phyloP scores from a whole-genome alignment of 768 basidiomycete genomes.

The Hericium coralloides region DNA sequence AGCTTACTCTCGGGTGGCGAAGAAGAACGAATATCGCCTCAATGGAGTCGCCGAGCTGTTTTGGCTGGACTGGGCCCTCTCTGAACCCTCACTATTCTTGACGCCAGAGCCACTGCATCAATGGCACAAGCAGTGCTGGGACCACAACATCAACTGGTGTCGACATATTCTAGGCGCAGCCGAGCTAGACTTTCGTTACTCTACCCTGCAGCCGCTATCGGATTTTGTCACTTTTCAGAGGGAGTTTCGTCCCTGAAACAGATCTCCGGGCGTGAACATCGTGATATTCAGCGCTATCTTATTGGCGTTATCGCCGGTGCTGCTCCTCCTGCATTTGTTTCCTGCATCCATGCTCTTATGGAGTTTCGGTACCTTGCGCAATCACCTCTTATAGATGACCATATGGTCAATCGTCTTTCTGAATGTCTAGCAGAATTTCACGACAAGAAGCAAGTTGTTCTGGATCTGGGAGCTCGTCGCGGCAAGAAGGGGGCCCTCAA shows the following conservation, averaged over 20 bases:
- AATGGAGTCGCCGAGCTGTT: conserved; percentile 1
- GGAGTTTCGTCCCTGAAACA: conserved; percentile 33
- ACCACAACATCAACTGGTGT: conserved; percentile 33
- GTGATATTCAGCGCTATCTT: conserved; percentile 27
- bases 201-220: conserved; percentile 27
- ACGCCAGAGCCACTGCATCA: conserved; percentile 30
- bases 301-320: conserved; percentile 28
- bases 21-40: neutral
- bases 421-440: conserved; percentile 24
- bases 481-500: conserved; percentile 17
- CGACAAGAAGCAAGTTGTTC: conserved; percentile 25
- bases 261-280: conserved; percentile 31
- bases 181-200: conserved; percentile 30
- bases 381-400: conserved; percentile 15
- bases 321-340: conserved; percentile 21
- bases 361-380: conserved; percentile 32
- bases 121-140: conserved; percentile 28
- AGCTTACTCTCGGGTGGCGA: neutral
- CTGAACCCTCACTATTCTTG: neutral
- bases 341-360: conserved; percentile 25
- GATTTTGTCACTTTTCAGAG: conserved; percentile 29
- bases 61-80: neutral
- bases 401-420: neutral
- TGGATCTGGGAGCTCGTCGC: conserved; percentile 19
- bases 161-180: conserved; percentile 19